Evolutionary conservation across 2,329 filamentous ascomycete species (phyloP).

Genomic region (Colletotrichum costaricense): DNA sequence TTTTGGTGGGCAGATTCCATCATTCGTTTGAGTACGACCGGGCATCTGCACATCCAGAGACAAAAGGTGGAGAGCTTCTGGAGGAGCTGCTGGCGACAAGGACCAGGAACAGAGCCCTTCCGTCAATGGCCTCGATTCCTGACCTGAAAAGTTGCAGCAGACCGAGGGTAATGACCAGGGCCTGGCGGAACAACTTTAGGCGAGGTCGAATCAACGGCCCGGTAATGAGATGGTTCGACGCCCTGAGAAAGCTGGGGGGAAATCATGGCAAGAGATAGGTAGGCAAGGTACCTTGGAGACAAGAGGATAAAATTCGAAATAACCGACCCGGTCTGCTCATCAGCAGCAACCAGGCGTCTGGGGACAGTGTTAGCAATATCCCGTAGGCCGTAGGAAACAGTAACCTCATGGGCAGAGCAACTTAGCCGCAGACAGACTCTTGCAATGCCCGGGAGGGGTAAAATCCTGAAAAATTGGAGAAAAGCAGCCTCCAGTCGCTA

Average conservation of each 20-base stretch:
- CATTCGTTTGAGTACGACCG: conserved; percentile 35
- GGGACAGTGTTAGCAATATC: not conserved
- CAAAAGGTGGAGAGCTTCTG: conserved; percentile 29
- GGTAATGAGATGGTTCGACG: not conserved
- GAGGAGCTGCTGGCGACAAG: conserved; percentile 32
- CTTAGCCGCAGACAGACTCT: conserved; percentile 22
- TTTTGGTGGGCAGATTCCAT: conserved; percentile 34
- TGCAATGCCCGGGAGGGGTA: conserved; percentile 28
- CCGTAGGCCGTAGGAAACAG: not conserved
- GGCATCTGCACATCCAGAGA: conserved; percentile 34
- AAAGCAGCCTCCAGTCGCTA: conserved; percentile 16
- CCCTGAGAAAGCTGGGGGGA: not conserved
- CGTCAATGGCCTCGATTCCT: conserved; percentile 13
- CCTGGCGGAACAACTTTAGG: conserved; percentile 9
- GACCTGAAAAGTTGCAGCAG: conserved; percentile 23
- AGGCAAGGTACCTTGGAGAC: conserved; percentile 1
- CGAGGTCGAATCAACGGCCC: conserved; percentile 18
- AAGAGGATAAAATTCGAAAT: conserved; percentile 15
- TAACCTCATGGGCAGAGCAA: not conserved
- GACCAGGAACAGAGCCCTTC: conserved; percentile 30
- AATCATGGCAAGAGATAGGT: not conserved
- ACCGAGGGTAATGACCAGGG: conserved; percentile 14
- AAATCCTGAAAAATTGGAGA: conserved; percentile 35
- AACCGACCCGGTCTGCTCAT: not conserved
- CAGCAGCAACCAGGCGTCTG: not conserved